These are phyloP conservation scores for Primulina huaijiensis DNA, from an alignment of 257 asterid genomes.

Conservation along the genomic window DNA sequence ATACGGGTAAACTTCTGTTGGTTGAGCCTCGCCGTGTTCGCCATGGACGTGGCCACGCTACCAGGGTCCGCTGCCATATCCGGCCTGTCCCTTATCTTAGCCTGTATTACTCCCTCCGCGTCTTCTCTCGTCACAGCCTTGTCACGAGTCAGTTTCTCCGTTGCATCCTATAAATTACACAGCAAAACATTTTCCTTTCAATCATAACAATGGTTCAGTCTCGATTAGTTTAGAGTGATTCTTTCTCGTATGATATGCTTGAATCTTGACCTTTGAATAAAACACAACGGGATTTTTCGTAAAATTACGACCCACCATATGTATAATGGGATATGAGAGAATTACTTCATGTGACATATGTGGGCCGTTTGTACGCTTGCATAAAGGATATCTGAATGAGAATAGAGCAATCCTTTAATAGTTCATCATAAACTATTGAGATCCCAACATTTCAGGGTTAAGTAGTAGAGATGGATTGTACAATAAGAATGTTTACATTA, in stretches of 20 bases:
- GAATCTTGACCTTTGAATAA: too few relatives aligned
- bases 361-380: too few relatives aligned
- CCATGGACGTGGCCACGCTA: conserved; percentile 52
- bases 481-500: conserved; percentile 7
- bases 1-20: neutral
- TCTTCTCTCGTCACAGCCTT: conserved; percentile 53
- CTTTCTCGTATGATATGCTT: too few relatives aligned
- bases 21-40: conserved; percentile 49
- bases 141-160: conserved; percentile 35
- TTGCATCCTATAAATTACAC: conserved; percentile 46
- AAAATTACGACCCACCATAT: too few relatives aligned
- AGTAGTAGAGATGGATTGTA: conserved; percentile 7
- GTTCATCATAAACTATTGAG: conserved; percentile 4
- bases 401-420: conserved; percentile 21
- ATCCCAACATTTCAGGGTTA: conserved; percentile 22
- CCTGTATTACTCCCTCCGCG: conserved; percentile 51
- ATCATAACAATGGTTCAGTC: too few relatives aligned
- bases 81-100: conserved; percentile 46
- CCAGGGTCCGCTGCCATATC: conserved; percentile 43
- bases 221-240: too few relatives aligned
- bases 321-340: too few relatives aligned
- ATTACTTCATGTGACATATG: too few relatives aligned
- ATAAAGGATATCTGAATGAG: neutral
- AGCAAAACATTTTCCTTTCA: neutral
- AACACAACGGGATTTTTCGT: too few relatives aligned